Percentiles rank a stretch among this genome's conserved stretches.
These are phyloP conservation scores for Oryza punctata DNA, from an alignment of 176 grass and related monocot genomes.

Conservation along the genomic window DNA sequence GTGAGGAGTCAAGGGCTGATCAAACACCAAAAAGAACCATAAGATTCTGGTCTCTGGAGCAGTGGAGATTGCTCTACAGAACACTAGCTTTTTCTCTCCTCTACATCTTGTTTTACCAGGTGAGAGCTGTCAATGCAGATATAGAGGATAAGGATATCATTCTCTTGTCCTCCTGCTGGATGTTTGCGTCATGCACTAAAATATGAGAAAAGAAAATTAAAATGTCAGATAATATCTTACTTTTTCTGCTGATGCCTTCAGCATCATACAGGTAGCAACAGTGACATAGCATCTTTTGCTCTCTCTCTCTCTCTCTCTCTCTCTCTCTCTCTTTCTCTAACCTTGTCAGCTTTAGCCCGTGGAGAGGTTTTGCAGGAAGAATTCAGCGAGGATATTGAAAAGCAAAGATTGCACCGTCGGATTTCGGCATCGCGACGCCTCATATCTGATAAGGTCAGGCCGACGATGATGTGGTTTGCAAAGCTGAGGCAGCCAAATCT, in stretches of 20 bases:
- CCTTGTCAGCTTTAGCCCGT: conserved; percentile 25
- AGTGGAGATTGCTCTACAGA: conserved; percentile 48
- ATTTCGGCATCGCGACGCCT: conserved; percentile 34
- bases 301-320: conserved; percentile 19
- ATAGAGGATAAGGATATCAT: conserved; percentile 43
- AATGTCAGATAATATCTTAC: conserved; percentile 39
- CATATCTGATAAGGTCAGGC: conserved; percentile 48
- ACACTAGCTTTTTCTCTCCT: conserved; percentile 34
- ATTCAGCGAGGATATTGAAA: conserved; percentile 28
- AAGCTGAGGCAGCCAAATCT: conserved; percentile 41
- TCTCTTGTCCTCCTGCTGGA: not conserved
- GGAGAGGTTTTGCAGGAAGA: conserved; percentile 21
- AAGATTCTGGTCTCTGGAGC: conserved; percentile 52
- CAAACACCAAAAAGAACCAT: conserved; percentile 29
- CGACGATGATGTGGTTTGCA: conserved; percentile 25
- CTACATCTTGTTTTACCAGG: conserved; percentile 29
- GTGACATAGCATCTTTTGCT: conserved; percentile 17
- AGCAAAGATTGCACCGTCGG: conserved; percentile 40
- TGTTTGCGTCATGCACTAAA: conserved; percentile 43
- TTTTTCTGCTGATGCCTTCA: conserved; percentile 47
- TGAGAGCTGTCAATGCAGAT: conserved; percentile 40
- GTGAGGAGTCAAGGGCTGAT: conserved; percentile 34
- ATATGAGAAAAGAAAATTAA: not conserved
- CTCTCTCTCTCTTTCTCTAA: conserved; percentile 18
- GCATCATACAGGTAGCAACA: conserved; percentile 40